phyloP scores from a whole-genome alignment of 2,329 filamentous ascomycete genomes.

The Fusarium phyllophilum region DNA sequence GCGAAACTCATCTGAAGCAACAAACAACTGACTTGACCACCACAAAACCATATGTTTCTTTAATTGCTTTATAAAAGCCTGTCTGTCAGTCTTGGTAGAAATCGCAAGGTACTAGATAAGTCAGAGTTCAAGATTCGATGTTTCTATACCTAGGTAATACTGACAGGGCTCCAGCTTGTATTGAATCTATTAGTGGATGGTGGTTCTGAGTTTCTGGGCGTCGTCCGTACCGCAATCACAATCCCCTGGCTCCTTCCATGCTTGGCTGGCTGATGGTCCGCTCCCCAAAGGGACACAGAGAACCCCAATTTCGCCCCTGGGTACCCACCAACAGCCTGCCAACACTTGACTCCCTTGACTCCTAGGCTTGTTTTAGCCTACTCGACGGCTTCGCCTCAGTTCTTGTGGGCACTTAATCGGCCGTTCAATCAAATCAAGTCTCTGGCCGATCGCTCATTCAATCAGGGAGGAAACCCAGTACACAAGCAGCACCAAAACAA shows the following conservation, averaged over 20 bases:
- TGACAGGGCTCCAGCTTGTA: neutral
- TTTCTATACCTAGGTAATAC: neutral
- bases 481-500: slow-evolving; percentile 29
- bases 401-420: slow-evolving; percentile 34
- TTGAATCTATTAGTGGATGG: slow-evolving; percentile 14
- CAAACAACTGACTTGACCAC: neutral
- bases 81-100: neutral
- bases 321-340: slow-evolving; percentile 27
- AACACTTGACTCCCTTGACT: slow-evolving; percentile 12
- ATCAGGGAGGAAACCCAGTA: slow-evolving; percentile 36
- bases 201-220: slow-evolving; percentile 4
- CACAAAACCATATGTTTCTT: neutral
- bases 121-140: neutral
- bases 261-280: slow-evolving; percentile 27
- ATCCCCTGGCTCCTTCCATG: slow-evolving; percentile 13
- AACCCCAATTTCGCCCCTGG: slow-evolving; percentile 30
- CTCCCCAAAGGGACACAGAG: slow-evolving; percentile 15
- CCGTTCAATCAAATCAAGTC: slow-evolving; percentile 35
- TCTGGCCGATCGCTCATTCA: slow-evolving; percentile 32
- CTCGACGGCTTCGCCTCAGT: slow-evolving; percentile 41
- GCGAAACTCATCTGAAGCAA: slow-evolving; percentile 11
- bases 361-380: slow-evolving; percentile 26
- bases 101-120: neutral
- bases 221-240: neutral
- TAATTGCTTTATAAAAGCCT: neutral